Base-by-base conservation (phyloP, 148 eudicot species). In the Nepenthes gracilis region DNA sequence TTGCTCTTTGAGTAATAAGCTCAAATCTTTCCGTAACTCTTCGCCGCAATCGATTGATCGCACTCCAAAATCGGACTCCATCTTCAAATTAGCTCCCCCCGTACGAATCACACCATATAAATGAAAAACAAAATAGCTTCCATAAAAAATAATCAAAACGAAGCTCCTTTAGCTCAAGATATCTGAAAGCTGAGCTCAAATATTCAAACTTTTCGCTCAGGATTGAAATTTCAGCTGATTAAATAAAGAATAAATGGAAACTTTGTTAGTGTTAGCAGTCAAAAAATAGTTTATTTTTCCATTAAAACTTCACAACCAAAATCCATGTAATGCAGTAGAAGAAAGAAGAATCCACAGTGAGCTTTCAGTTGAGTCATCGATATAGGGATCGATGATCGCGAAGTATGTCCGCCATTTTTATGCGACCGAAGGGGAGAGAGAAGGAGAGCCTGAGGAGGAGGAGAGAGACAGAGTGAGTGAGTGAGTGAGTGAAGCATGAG, bases 41-140 rank as follows among this genome's bases (percentile, higher is more conserved):
- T 83, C 94, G 10, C 76, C 64, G 36, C 73, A 75, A 68, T 83
- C 79, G 62, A 83, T 73, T 73, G 89, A 74, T 75, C 81, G 77
- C 75, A 78, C 62, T 53, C 86, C 85, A 1, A 80, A 55, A 1
- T 83, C 88, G 0, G 86, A 73, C 6, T 68, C 55, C 78, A 81
- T 75, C 67, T 76, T 80, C 79, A 11, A 55, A 32, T 6, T 2
- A 5, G 23, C 23, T 23, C 23, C 23, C 23, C 23, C 23, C 23
- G 23, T 23, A 23, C 23, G 23, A 23, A 23, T 23, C 23, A 23
- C 23, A 23, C 23, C 23, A 23, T 23, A 23, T 23, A 23, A 23
- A 23, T 23, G 23, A 59, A 56, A 49, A 56, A 51, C 2, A 33
- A 48, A 34, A 33, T 2, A 12, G 34, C 5, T 3, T 6, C 15